phyloP scores from a whole-genome alignment of 805 yeast genomes.

The Saccharomyces eubayanus region DNA sequence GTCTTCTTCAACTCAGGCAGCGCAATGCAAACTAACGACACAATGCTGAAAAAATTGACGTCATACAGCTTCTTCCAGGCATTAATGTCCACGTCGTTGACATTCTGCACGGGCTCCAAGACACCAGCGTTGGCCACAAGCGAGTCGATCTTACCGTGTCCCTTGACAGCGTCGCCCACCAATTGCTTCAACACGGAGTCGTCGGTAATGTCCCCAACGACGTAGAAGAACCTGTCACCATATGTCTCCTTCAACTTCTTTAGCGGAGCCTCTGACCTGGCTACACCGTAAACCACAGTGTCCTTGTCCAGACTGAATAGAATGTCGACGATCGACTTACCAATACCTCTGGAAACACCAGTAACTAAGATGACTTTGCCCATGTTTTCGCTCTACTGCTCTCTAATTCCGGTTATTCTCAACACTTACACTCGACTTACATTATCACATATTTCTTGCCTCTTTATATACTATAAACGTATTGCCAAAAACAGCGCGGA shows the following conservation, averaged over 20 bases:
- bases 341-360: constrained; percentile 72
- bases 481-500: neutral
- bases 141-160: constrained; percentile 53
- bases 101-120: constrained; percentile 64
- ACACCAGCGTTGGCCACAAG: constrained; percentile 77
- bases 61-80: constrained; percentile 63
- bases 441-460: neutral
- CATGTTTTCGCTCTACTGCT: constrained; percentile 4
- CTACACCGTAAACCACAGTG: constrained; percentile 53
- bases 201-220: constrained; percentile 56
- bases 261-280: constrained; percentile 52
- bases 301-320: constrained; percentile 33
- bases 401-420: neutral
- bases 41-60: constrained; percentile 69
- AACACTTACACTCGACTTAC: neutral
- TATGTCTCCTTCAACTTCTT: constrained; percentile 35
- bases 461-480: neutral
- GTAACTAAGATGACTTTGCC: constrained; percentile 40
- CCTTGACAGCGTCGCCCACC: constrained; percentile 37
- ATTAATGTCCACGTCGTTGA: constrained; percentile 34
- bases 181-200: constrained; percentile 26
- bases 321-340: constrained; percentile 59
- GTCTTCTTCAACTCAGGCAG: constrained; percentile 49
- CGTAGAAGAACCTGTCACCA: constrained; percentile 44
- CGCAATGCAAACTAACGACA: constrained; percentile 45